Base-by-base conservation (phyloP, 2,329 filamentous ascomycete genomes). In the Stachybotrys chlorohalonatus region DNA sequence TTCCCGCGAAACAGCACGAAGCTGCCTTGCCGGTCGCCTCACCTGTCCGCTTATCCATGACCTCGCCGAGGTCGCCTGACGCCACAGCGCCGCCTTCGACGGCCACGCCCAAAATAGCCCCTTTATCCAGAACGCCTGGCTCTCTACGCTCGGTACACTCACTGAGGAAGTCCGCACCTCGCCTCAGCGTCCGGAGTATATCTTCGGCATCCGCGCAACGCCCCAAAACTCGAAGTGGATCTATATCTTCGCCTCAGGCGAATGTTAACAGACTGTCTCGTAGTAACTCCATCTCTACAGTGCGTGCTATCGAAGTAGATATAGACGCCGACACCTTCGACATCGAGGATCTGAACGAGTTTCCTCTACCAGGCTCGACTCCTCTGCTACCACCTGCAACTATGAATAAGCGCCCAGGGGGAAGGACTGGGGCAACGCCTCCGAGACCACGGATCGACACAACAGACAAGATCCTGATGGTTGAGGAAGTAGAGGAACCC, bases 321-420 rank as follows among this genome's bases (percentile, higher is more conserved):
- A 42, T 42, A 13, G 46, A n/a, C 7, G 17, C 46, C 16, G 39
- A 54, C 13, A 61, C 63, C 13, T 52, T 55, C 4, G 63, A 65
- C 16, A 55, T 64, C 36, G 56, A 56, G 11, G 65, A 61, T 24
- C 57, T 65, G 1, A 63, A 60, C 16, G 63, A 64, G 16, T 65
- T 65, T 11, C 63, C 63, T 51, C 56, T 65, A 11, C 63, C 63
- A 13, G 63, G 63, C 13, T 58, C 54, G 11, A 55, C 63, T 3
- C 63, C 63, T 17, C 48, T 65, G 31, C 53, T 65, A 17, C 63
- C 63, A 11, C 63, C 63, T 7, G 51, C 52, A 17, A 52, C 42
- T 11, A 31, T 42, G 8, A 13, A 13, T 42, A 42, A 13, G 13
- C 36, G 36, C 8, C 36, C 3, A 42, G 36, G 36, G 36, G 36